A percentile compares a stretch with the other conserved stretches of the same genome.
Evolutionary conservation across 1,139 yeast genomes (phyloP).

Genomic region (Sugiyamaella xylanicola): DNA sequence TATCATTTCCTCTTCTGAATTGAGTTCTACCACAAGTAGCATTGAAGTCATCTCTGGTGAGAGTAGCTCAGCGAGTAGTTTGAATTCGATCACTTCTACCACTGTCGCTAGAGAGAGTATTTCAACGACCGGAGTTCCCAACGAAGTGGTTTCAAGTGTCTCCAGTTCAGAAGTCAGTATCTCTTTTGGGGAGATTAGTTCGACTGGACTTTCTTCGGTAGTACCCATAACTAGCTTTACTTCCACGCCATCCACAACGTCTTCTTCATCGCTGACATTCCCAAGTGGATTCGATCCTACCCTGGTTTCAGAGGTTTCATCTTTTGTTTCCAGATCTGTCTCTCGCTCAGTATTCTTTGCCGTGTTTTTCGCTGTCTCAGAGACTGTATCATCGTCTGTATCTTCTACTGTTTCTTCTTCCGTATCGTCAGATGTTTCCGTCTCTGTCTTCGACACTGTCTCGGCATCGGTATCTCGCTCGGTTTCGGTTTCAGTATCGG

Average conservation of each 20-base stretch:
- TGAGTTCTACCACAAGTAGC: too few relatives aligned
- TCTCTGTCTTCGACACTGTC: not conserved
- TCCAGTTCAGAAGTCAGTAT: too few relatives aligned
- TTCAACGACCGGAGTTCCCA: too few relatives aligned
- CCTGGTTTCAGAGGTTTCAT: not conserved
- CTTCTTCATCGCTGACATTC: not conserved
- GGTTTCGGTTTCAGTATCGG: not conserved
- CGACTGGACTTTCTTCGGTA: not conserved
- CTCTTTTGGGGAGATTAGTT: too few relatives aligned
- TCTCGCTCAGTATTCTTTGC: not conserved
- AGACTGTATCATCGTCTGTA: not conserved
- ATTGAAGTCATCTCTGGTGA: too few relatives aligned
- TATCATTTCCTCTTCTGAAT: too few relatives aligned
- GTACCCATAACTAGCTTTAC: not conserved
- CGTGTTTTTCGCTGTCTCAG: not conserved
- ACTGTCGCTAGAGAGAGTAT: too few relatives aligned
- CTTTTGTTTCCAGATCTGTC: not conserved
- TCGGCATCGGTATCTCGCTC: not conserved
- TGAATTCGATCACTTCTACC: too few relatives aligned
- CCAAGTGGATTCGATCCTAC: not conserved
- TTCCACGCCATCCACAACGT: not conserved
- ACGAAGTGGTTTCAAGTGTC: too few relatives aligned
- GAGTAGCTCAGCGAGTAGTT: too few relatives aligned
- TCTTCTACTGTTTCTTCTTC: not conserved
- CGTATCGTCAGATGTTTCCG: not conserved